A percentile compares a stretch with the other conserved stretches of the same genome.
These are phyloP conservation scores for Colletotrichum lindemuthianum DNA, from an alignment of 2,329 filamentous ascomycete species.

Conservation along the genomic window DNA sequence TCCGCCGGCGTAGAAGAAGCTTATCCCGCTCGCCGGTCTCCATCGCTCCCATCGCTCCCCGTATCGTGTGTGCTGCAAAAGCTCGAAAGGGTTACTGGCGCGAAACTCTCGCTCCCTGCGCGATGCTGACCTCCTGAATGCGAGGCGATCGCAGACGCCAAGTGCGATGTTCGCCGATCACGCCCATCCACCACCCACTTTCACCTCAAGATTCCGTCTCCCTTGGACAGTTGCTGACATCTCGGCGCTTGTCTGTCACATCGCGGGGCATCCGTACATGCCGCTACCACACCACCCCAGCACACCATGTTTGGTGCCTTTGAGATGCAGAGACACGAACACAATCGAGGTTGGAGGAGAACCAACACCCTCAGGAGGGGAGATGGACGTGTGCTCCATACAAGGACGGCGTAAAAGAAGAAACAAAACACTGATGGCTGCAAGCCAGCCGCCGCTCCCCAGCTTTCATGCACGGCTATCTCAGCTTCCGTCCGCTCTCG, in stretches of 20 bases:
- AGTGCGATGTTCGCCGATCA: slow-evolving; percentile 9
- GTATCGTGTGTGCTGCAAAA: background rate
- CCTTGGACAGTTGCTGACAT: too few relatives aligned
- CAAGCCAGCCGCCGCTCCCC: background rate
- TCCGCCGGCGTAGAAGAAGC: too few relatives aligned
- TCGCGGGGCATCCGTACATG: background rate
- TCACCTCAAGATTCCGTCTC: background rate
- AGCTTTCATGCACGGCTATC: slow-evolving; percentile 26
- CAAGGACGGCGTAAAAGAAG: background rate
- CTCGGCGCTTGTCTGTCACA: background rate
- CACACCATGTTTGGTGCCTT: too few relatives aligned
- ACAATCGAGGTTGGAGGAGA: background rate
- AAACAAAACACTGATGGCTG: slow-evolving; percentile 1
- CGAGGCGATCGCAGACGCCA: background rate
- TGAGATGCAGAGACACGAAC: slow-evolving; percentile 2
- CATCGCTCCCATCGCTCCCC: background rate
- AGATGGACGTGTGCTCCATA: too few relatives aligned
- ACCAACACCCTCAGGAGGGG: too few relatives aligned
- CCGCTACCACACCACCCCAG: too few relatives aligned
- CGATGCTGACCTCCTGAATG: background rate
- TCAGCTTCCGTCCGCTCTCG: slow-evolving; percentile 29
- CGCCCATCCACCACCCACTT: background rate
- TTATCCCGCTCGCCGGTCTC: background rate
- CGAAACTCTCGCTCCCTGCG: slow-evolving; percentile 5
- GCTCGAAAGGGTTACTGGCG: background rate